These are phyloP conservation scores for Musa schizocarpa DNA, from an alignment of 176 grass and related monocot genomes.

Conservation along the genomic window DNA sequence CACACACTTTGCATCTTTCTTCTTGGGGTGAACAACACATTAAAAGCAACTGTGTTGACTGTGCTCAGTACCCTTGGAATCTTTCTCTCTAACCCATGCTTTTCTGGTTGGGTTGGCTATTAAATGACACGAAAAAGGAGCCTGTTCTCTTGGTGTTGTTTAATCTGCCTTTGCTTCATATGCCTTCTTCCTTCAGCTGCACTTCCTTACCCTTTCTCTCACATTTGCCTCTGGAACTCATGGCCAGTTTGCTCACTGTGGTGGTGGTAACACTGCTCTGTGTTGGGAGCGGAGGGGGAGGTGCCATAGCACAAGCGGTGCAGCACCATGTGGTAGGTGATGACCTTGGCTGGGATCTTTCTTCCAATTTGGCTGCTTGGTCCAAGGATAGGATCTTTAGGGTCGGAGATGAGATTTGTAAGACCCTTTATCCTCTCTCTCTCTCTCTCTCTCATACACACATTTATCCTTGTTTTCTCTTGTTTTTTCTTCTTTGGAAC, in stretches of 20 bases:
- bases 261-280: not conserved
- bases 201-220: not conserved
- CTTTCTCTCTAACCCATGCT: too few relatives aligned
- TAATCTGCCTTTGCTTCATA: too few relatives aligned
- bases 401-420: conserved; percentile 32
- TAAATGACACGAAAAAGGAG: too few relatives aligned
- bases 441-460: too few relatives aligned
- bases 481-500: too few relatives aligned
- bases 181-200: not conserved
- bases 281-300: not conserved
- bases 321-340: conserved; percentile 48
- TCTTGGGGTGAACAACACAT: too few relatives aligned
- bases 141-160: too few relatives aligned
- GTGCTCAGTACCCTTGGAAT: too few relatives aligned
- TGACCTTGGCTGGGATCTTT: conserved; percentile 33
- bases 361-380: conserved; percentile 33
- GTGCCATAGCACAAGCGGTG: not conserved
- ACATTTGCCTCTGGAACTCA: not conserved
- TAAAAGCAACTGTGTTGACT: too few relatives aligned
- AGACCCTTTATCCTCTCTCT: not conserved
- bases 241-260: not conserved
- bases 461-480: too few relatives aligned
- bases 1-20: too few relatives aligned
- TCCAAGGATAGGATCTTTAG: conserved; percentile 17
- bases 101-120: too few relatives aligned